Evolutionary conservation across 78 protist species (phyloP).

Genomic region (Tieghemostelium lacteum): DNA sequence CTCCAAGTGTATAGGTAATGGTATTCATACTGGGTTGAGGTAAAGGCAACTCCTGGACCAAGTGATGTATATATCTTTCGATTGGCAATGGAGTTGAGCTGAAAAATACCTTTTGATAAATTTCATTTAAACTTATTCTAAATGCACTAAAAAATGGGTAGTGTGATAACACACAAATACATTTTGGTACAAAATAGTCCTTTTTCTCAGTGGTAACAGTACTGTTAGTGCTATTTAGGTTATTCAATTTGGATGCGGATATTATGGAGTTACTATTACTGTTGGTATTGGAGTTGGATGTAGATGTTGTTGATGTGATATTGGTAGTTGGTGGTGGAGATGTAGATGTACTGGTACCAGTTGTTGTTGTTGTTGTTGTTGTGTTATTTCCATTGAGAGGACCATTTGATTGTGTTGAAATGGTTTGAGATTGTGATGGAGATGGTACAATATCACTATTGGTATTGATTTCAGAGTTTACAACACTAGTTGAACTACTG

Average conservation of each 20-base stretch:
- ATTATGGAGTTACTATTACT: background rate
- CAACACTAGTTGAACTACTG: background rate
- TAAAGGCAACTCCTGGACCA: slow-evolving; percentile 58
- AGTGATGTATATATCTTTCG: slow-evolving; percentile 48
- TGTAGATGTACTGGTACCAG: background rate
- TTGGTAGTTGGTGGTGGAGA: background rate
- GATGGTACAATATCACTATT: background rate
- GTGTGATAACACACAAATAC: slow-evolving; percentile 76
- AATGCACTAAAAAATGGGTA: slow-evolving; percentile 75
- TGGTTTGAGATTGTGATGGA: background rate
- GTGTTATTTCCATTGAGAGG: background rate
- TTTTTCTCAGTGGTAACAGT: too few relatives aligned
- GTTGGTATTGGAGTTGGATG: background rate
- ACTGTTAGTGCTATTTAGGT: too few relatives aligned
- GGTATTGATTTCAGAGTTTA: background rate
- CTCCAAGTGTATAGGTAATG: slow-evolving; percentile 28
- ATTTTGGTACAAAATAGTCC: slow-evolving; percentile 53
- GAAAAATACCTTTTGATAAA: slow-evolving; percentile 64
- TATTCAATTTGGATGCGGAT: background rate
- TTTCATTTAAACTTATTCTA: slow-evolving; percentile 57
- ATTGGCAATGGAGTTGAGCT: slow-evolving; percentile 50
- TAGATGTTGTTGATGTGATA: slow-evolving; percentile 10
- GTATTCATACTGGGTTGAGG: slow-evolving; percentile 41
- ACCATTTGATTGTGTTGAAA: background rate
- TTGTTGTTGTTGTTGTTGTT: background rate